Percentiles rank a stretch among this genome's conserved stretches.
phyloP scores from a whole-genome alignment of 352 stramenopile genomes.

The Phytophthora gonapodyides region DNA sequence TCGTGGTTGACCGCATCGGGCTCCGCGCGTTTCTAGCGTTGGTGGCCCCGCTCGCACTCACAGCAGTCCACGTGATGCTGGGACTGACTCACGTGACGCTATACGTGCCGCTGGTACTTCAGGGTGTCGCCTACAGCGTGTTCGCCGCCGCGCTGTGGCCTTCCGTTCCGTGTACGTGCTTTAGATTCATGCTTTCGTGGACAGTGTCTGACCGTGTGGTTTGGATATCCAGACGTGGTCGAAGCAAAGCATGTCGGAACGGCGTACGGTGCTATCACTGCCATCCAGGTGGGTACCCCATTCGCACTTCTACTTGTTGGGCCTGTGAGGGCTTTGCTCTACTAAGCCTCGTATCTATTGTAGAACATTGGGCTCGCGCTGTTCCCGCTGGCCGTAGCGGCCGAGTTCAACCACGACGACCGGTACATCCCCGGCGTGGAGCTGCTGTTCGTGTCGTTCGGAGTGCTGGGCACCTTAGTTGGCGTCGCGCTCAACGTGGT shows the following conservation, averaged over 20 bases:
- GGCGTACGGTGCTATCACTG: constrained; percentile 93
- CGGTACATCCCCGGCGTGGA: constrained; percentile 83
- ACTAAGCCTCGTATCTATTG: constrained; percentile 4
- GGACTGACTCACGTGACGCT: constrained; percentile 73
- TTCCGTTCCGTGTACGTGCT: constrained; percentile 72
- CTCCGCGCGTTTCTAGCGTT: constrained; percentile 82
- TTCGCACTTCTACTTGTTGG: neutral
- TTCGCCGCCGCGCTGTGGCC: constrained; percentile 94
- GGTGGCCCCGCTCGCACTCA: constrained; percentile 75
- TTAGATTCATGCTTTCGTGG: neutral
- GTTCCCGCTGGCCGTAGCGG: constrained; percentile 77
- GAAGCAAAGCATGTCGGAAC: constrained; percentile 87
- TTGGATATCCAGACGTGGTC: constrained; percentile 70
- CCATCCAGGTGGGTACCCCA: constrained; percentile 75
- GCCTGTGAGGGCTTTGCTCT: no score
- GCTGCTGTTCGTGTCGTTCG: constrained; percentile 82
- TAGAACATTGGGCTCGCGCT: constrained; percentile 85
- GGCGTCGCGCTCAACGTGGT: constrained; percentile 75
- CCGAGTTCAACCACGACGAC: constrained; percentile 72
- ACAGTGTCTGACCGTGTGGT: constrained; percentile 3
- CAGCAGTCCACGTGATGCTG: constrained; percentile 87
- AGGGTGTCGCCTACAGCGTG: constrained; percentile 93
- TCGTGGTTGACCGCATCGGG: constrained; percentile 91
- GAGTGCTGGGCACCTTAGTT: constrained; percentile 70
- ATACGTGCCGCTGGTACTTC: constrained; percentile 86